phyloP scores from a whole-genome alignment of 768 basidiomycete genomes.

The Boletus insuetus region DNA sequence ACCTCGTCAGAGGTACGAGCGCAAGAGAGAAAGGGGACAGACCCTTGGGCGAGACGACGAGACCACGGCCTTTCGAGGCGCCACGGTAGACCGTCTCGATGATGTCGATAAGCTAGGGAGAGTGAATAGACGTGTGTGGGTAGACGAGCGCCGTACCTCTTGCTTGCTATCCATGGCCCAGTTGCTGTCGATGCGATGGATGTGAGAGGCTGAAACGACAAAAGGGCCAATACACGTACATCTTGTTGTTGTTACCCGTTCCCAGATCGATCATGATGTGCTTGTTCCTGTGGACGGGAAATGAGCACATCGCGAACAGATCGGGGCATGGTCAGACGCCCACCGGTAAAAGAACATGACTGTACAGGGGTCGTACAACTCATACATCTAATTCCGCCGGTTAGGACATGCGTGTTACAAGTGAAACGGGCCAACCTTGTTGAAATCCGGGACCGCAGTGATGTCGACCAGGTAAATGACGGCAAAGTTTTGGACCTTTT shows the following conservation, averaged over 20 bases:
- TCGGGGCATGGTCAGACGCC: slow-evolving; percentile 18
- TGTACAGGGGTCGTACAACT: slow-evolving; percentile 94
- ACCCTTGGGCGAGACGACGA: slow-evolving; percentile 97
- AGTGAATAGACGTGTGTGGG: not conserved
- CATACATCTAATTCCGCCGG: slow-evolving; percentile 79
- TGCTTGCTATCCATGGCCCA: slow-evolving; percentile 99
- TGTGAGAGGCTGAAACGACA: not conserved
- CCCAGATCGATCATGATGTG: slow-evolving; percentile 99
- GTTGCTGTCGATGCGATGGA: slow-evolving; percentile 53
- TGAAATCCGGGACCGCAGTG: slow-evolving; percentile 96
- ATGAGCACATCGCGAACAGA: not conserved
- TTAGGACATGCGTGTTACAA: not conserved
- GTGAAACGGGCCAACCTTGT: slow-evolving; percentile 54
- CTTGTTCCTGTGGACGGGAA: slow-evolving; percentile 65
- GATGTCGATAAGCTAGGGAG: slow-evolving; percentile 84
- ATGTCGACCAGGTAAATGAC: slow-evolving; percentile 96
- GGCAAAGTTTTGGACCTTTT: slow-evolving; percentile 98
- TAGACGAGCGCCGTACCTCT: slow-evolving; percentile 54
- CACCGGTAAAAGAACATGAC: slow-evolving; percentile 99
- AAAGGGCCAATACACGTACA: slow-evolving; percentile 50
- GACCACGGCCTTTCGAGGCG: slow-evolving; percentile 95
- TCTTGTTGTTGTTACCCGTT: slow-evolving; percentile 99
- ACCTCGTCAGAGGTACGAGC: not conserved
- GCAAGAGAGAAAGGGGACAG: slow-evolving; percentile 7
- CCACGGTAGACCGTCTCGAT: slow-evolving; percentile 98